Percentiles rank a stretch among this genome's conserved stretches.
Evolutionary conservation across 164 flowering plant genomes (phyloP).

Genomic region (Macadamia integrifolia): DNA sequence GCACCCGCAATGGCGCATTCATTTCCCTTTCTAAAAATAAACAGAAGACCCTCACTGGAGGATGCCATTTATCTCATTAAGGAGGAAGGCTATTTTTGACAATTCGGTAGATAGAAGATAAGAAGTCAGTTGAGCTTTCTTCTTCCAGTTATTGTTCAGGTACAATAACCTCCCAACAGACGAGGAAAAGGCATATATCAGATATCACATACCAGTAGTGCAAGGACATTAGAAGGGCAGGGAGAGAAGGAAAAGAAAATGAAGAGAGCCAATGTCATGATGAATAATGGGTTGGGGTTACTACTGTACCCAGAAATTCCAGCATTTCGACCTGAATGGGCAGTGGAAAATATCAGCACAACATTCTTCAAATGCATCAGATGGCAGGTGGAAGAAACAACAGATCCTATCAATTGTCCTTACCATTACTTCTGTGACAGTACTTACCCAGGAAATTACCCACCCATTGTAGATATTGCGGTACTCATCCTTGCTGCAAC

Average conservation of each 20-base stretch:
- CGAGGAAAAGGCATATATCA: background rate
- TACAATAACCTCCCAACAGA: slow-evolving; percentile 15
- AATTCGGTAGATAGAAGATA: background rate
- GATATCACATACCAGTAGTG: background rate
- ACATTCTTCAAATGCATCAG: slow-evolving; percentile 46
- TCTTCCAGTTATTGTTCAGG: slow-evolving; percentile 12
- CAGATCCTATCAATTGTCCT: slow-evolving; percentile 47
- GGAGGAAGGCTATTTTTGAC: too few relatives aligned
- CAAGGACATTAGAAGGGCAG: background rate
- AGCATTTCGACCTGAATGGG: slow-evolving; percentile 23
- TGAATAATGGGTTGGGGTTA: slow-evolving; percentile 16
- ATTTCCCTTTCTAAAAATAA: too few relatives aligned
- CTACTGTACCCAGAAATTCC: slow-evolving; percentile 15
- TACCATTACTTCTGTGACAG: slow-evolving; percentile 54
- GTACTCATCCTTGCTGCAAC: slow-evolving; percentile 24
- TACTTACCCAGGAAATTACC: slow-evolving; percentile 36
- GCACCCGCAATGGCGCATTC: too few relatives aligned
- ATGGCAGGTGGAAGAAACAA: slow-evolving; percentile 53
- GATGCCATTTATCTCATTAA: too few relatives aligned
- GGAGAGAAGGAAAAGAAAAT: background rate
- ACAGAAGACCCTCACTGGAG: too few relatives aligned
- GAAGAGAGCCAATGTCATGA: slow-evolving; percentile 4
- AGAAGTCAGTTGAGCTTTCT: slow-evolving; percentile 24
- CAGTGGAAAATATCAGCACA: slow-evolving; percentile 21
- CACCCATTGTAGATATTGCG: slow-evolving; percentile 24